A percentile compares a stretch with the other conserved stretches of the same genome.
Evolutionary conservation across 164 flowering plant genomes (phyloP).

Genomic region (Magnolia kwangsiensis): DNA sequence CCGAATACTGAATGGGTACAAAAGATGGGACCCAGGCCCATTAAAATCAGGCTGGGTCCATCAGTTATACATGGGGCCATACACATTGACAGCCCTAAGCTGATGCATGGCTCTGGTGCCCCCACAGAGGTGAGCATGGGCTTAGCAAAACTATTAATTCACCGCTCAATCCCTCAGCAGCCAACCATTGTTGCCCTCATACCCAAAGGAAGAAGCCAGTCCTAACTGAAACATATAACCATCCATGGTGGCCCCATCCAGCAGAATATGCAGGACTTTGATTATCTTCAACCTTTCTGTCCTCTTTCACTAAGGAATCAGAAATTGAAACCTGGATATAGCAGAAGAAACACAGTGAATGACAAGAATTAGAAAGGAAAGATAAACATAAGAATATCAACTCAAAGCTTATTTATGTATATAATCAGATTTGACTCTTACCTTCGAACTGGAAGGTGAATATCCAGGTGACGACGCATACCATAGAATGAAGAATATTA

Average conservation of each 20-base stretch:
- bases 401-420: neutral
- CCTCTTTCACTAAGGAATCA: slow-evolving; percentile 29
- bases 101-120: neutral
- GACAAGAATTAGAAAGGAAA: neutral
- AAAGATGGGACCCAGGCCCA: no score
- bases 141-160: neutral
- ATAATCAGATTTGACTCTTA: slow-evolving; percentile 17
- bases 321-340: slow-evolving; percentile 31
- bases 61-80: no score
- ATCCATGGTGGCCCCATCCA: slow-evolving; percentile 60
- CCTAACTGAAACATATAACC: slow-evolving; percentile 80
- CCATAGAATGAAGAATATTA: slow-evolving; percentile 74
- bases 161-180: neutral
- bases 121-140: neutral
- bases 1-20: no score
- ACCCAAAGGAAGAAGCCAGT: slow-evolving; percentile 92
- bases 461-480: slow-evolving; percentile 47
- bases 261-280: slow-evolving; percentile 30
- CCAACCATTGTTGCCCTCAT: slow-evolving; percentile 18
- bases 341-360: slow-evolving; percentile 7
- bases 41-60: no score
- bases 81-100: no score
- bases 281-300: slow-evolving; percentile 29
- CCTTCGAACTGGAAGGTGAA: slow-evolving; percentile 42
- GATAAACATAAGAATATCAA: neutral